Conservation (phyloP, 2,329 filamentous ascomycete genomes). For the Hirsutella minnesotensis region DNA sequence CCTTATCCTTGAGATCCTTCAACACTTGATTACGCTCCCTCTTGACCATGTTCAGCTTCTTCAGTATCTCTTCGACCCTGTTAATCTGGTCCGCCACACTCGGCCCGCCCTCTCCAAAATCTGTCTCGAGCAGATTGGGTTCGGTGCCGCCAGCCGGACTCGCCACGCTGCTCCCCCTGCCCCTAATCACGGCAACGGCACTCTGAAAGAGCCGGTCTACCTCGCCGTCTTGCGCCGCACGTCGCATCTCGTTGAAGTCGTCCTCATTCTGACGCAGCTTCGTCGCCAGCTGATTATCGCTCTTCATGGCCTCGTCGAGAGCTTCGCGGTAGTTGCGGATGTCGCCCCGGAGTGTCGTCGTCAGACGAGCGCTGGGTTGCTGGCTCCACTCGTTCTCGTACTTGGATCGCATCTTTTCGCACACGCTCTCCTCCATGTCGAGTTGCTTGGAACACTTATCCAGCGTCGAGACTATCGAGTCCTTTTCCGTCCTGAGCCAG, state of each 20-base stretch:
- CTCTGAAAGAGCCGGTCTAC: slow-evolving; percentile 81
- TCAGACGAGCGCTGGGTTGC: slow-evolving; percentile 84
- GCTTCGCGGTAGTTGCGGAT: slow-evolving; percentile 81
- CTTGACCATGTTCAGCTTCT: slow-evolving; percentile 86
- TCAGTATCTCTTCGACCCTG: slow-evolving; percentile 78
- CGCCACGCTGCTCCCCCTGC: slow-evolving; percentile 46
- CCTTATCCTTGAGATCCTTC: slow-evolving; percentile 97
- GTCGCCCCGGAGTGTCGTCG: slow-evolving; percentile 75
- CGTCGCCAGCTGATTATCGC: slow-evolving; percentile 70
- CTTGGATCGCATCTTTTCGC: slow-evolving; percentile 98
- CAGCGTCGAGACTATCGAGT: slow-evolving; percentile 57
- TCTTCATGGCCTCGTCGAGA: slow-evolving; percentile 76
- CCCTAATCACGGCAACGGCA: slow-evolving; percentile 68
- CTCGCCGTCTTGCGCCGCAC: slow-evolving; percentile 75
- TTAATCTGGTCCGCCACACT: slow-evolving; percentile 85
- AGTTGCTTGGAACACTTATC: slow-evolving; percentile 78
- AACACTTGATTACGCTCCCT: slow-evolving; percentile 82
- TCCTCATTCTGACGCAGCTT: slow-evolving; percentile 77
- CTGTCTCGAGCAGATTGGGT: slow-evolving; percentile 77
- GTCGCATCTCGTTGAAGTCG: slow-evolving; percentile 92
- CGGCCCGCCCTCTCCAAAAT: slow-evolving; percentile 69
- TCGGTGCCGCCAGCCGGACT: slow-evolving; percentile 52
- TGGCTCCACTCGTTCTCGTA: slow-evolving; percentile 95
- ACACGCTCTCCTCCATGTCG: slow-evolving; percentile 95
- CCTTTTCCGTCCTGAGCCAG: slow-evolving; percentile 63